A percentile compares a stretch with the other conserved stretches of the same genome.
Evolutionary conservation across 345 rosid genomes (phyloP).

Genomic region (Isatis tinctoria): DNA sequence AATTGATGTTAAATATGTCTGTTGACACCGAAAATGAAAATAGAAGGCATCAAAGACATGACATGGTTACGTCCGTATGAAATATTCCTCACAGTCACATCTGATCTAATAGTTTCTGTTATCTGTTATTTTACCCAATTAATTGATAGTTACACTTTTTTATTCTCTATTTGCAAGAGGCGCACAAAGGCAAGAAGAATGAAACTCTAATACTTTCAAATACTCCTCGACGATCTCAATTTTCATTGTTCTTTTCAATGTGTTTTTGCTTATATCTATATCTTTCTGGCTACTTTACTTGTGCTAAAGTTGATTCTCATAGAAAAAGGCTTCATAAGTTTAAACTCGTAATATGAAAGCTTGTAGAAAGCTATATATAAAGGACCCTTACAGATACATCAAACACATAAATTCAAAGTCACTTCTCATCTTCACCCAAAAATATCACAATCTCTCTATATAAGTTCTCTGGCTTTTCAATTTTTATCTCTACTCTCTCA

Average conservation of each 20-base stretch:
- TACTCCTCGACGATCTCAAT: not conserved
- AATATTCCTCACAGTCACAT: not conserved
- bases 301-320: slow-evolving; percentile 4
- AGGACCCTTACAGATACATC: not conserved
- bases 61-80: slow-evolving; percentile 5
- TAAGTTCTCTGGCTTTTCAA: not conserved
- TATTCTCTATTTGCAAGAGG: slow-evolving; percentile 11
- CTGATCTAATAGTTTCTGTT: not conserved
- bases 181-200: not conserved
- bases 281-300: not conserved
- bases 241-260: not conserved
- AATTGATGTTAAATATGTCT: not conserved
- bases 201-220: not conserved
- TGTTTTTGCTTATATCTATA: not conserved
- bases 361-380: slow-evolving; percentile 11
- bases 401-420: slow-evolving; percentile 8
- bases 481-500: not conserved
- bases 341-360: not conserved
- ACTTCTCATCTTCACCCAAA: not conserved
- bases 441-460: not conserved
- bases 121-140: not conserved
- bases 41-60: not conserved
- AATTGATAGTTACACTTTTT: not conserved
- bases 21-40: not conserved
- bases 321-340: not conserved